Conservation (phyloP, 169 alveolate species). For the Theileria annulata region DNA sequence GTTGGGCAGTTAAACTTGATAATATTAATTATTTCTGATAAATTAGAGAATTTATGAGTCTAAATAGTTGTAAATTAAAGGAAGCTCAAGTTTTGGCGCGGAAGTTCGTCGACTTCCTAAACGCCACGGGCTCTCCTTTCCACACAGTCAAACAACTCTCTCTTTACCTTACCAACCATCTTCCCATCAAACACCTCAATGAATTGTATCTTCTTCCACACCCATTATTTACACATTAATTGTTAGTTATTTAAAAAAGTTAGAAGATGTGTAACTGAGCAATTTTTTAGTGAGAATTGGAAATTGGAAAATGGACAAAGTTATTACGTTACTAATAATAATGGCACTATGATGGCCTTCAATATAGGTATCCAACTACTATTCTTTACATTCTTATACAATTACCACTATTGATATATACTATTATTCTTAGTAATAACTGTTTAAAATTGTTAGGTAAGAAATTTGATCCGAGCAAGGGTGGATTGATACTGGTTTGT, state of each 20-base stretch:
- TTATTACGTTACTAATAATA: constrained; percentile 50
- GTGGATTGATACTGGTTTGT: constrained; percentile 35
- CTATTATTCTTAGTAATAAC: background rate
- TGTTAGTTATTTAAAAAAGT: no score
- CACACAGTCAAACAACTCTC: constrained; percentile 57
- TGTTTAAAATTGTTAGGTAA: constrained; percentile 21
- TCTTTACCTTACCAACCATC: constrained; percentile 32
- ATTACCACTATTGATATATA: background rate
- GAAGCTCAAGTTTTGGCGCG: constrained; percentile 44
- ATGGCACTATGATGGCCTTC: constrained; percentile 65
- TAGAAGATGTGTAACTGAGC: background rate
- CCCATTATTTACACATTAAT: background rate
- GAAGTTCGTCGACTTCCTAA: constrained; percentile 40
- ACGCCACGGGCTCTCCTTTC: constrained; percentile 63
- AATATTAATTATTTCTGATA: background rate
- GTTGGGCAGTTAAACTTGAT: background rate
- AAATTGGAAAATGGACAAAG: constrained; percentile 40
- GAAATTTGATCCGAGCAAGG: constrained; percentile 36
- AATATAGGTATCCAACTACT: constrained; percentile 40
- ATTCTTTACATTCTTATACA: background rate
- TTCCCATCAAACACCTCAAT: constrained; percentile 25
- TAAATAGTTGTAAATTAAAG: constrained; percentile 20
- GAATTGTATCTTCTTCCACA: constrained; percentile 2
- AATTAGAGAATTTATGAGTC: constrained; percentile 16
- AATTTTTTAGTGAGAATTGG: constrained; percentile 41